These are phyloP conservation scores for Chernovozyma aurita DNA, from an alignment of 1,139 yeast species.

Conservation along the genomic window DNA sequence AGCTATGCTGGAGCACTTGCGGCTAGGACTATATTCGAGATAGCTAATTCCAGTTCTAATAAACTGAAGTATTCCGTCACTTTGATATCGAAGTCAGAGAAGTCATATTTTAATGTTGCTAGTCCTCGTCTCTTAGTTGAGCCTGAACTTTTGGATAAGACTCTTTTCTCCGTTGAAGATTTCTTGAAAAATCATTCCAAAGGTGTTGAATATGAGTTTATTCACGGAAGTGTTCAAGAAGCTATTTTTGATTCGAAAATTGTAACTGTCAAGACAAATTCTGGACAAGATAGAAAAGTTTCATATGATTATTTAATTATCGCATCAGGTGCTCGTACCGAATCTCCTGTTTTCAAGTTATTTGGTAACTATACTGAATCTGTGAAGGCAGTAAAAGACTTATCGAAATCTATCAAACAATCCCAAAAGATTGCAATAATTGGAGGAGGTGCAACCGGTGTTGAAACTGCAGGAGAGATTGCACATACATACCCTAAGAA, in stretches of 20 bases:
- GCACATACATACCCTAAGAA: slow-evolving; percentile 17
- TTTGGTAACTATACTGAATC: slow-evolving; percentile 15
- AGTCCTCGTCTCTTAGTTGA: slow-evolving; percentile 31
- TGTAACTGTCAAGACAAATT: slow-evolving; percentile 9
- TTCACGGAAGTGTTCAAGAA: slow-evolving; percentile 19
- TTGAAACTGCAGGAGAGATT: slow-evolving; percentile 35
- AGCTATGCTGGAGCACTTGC: slow-evolving; percentile 30
- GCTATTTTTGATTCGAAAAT: slow-evolving; percentile 19
- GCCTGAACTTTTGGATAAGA: slow-evolving; percentile 15
- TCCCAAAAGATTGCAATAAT: slow-evolving; percentile 27
- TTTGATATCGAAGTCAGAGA: slow-evolving; percentile 17
- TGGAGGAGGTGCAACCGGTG: slow-evolving; percentile 43
- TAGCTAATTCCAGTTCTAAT: slow-evolving; percentile 7
- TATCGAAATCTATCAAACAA: slow-evolving; percentile 13
- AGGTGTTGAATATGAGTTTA: slow-evolving; percentile 13
- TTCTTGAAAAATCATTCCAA: slow-evolving; percentile 12
- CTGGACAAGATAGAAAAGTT: slow-evolving; percentile 9
- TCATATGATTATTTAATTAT: slow-evolving; percentile 28
- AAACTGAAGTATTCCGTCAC: slow-evolving; percentile 16
- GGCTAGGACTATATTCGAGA: slow-evolving; percentile 15
- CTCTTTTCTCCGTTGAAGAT: slow-evolving; percentile 17
- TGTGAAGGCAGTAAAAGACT: slow-evolving; percentile 12
- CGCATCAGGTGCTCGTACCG: slow-evolving; percentile 28
- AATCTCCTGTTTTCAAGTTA: slow-evolving; percentile 23
- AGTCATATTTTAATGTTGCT: slow-evolving; percentile 18